Percentiles rank a stretch among this genome's conserved stretches.
Conservation (phyloP, 179 eudicot genomes). For the Vitellaria paradoxa region DNA sequence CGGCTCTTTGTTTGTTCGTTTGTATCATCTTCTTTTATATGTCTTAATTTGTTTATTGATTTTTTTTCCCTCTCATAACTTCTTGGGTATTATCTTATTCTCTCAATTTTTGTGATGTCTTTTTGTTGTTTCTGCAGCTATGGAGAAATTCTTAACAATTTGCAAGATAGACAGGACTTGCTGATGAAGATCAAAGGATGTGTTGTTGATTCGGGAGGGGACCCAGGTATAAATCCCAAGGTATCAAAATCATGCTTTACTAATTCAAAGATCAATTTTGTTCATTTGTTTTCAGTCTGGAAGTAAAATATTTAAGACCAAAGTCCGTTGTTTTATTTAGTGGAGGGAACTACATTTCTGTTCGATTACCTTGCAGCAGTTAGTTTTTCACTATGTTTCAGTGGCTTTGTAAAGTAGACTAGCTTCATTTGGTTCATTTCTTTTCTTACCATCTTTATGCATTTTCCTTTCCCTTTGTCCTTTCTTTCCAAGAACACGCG, state of each 20-base stretch:
- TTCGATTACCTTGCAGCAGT: not conserved
- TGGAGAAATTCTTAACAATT: constrained; percentile 71
- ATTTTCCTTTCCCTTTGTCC: not conserved
- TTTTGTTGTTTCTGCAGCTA: constrained; percentile 45
- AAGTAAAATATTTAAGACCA: not conserved
- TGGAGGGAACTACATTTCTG: not conserved
- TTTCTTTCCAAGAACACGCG: not conserved
- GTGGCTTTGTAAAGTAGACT: not conserved
- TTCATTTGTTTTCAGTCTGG: not conserved
- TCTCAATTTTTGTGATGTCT: not conserved
- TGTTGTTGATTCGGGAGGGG: constrained; percentile 90
- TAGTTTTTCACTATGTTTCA: not conserved
- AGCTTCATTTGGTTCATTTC: not conserved
- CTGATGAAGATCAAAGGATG: constrained; percentile 81
- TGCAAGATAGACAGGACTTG: constrained; percentile 60
- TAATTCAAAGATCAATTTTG: not conserved
- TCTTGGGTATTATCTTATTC: not conserved
- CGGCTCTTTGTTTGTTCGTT: not conserved
- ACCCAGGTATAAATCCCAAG: constrained; percentile 86
- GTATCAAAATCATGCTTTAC: constrained; percentile 23
- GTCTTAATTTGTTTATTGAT: not conserved
- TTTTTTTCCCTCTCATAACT: not conserved
- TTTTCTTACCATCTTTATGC: not conserved
- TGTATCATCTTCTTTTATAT: not conserved
- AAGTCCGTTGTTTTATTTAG: not conserved